Conservation (phyloP, 371 early-diverging fungal genomes). For the Rhizomucor pusillus region DNA sequence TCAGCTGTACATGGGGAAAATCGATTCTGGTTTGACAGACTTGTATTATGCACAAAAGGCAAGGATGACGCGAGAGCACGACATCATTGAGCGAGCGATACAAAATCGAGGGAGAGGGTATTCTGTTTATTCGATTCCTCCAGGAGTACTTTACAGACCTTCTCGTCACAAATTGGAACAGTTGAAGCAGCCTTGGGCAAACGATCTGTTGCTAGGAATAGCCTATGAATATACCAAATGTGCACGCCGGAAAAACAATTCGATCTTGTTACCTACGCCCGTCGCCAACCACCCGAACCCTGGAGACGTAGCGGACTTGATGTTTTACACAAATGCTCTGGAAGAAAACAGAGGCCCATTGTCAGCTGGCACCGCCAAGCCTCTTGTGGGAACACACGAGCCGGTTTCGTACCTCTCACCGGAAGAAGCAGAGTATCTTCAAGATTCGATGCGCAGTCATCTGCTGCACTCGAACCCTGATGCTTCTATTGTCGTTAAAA, state of each 20-base stretch:
- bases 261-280: slow-evolving; percentile 18
- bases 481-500: too few species aligned
- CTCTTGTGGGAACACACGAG: not conserved
- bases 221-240: slow-evolving; percentile 1
- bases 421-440: not conserved
- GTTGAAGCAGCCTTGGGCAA: slow-evolving; percentile 29
- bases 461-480: too few species aligned
- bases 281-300: not conserved
- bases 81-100: slow-evolving; percentile 73
- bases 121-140: slow-evolving; percentile 78
- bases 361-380: too few species aligned
- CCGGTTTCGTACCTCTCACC: not conserved
- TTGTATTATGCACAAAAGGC: slow-evolving; percentile 71
- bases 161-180: slow-evolving; percentile 65
- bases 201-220: slow-evolving; percentile 16
- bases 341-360: not conserved
- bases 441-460: slow-evolving; percentile 1
- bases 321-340: not conserved
- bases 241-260: slow-evolving; percentile 25
- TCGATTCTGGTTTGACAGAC: slow-evolving; percentile 73
- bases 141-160: slow-evolving; percentile 78
- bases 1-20: slow-evolving; percentile 72
- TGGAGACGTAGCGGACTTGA: not conserved
- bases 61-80: slow-evolving; percentile 70
- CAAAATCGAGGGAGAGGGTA: slow-evolving; percentile 69